A percentile compares a stretch with the other conserved stretches of the same genome.
Evolutionary conservation across 345 rosid genomes (phyloP).

Genomic region (Viola odorata): DNA sequence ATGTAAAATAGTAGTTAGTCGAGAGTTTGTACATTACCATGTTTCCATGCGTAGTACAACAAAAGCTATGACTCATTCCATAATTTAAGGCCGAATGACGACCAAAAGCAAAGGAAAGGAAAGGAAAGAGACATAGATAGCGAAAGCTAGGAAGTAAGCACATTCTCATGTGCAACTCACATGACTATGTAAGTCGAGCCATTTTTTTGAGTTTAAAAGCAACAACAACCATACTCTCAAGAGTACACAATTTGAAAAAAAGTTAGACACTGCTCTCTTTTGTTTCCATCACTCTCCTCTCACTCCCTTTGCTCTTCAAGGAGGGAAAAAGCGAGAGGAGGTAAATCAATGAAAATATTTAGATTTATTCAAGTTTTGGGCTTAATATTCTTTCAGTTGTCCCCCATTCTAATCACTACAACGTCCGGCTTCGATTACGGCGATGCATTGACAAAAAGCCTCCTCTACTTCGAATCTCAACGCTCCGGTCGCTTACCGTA

Average conservation of each 20-base stretch:
- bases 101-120: background rate
- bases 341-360: background rate
- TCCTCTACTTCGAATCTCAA: constrained; percentile 31
- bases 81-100: constrained; percentile 20
- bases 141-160: constrained; percentile 3
- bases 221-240: background rate
- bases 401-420: constrained; percentile 1
- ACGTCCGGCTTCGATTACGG: constrained; percentile 15
- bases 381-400: constrained; percentile 13
- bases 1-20: too few species aligned
- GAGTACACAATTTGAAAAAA: background rate
- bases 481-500: constrained; percentile 32
- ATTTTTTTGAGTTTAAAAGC: background rate
- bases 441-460: constrained; percentile 26
- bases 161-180: constrained; percentile 26
- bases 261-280: background rate
- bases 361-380: constrained; percentile 4
- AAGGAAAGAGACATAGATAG: background rate
- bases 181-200: constrained; percentile 6
- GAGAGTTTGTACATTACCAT: too few species aligned
- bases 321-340: background rate
- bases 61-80: constrained; percentile 23
- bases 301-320: constrained; percentile 12
- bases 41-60: constrained; percentile 1
- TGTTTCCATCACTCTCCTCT: too few species aligned